phyloP scores from a whole-genome alignment of 2,329 filamentous ascomycete species.

The Calonectria naviculata region DNA sequence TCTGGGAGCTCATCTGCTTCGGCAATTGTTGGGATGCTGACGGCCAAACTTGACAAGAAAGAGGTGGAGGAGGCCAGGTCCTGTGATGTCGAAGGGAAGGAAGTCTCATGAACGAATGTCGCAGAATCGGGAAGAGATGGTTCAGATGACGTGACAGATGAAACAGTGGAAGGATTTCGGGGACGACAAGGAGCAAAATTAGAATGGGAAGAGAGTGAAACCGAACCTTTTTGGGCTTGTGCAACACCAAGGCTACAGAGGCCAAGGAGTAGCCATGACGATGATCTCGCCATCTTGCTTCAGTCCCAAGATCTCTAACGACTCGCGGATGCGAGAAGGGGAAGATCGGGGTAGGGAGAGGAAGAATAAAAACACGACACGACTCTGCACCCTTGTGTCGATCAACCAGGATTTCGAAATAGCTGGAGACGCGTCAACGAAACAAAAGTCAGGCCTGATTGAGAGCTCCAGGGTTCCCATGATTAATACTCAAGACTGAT shows the following conservation, averaged over 20 bases:
- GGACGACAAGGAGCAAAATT: conserved; percentile 1
- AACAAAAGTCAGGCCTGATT: neutral
- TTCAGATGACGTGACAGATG: neutral
- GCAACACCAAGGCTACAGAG: conserved; percentile 8
- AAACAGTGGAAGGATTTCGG: neutral
- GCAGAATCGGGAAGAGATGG: neutral
- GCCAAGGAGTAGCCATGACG: conserved; percentile 12
- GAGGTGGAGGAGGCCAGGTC: conserved; percentile 15
- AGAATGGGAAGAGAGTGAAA: conserved; percentile 2
- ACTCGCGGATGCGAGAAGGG: neutral
- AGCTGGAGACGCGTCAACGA: neutral
- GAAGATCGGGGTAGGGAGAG: neutral
- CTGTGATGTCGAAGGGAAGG: neutral
- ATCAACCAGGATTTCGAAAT: neutral
- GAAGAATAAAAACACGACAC: neutral
- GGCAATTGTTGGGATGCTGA: neutral
- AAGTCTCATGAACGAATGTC: neutral
- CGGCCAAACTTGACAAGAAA: neutral
- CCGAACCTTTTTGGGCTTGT: conserved; percentile 19
- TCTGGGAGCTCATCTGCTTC: neutral
- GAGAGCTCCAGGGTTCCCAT: neutral
- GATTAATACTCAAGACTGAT: neutral
- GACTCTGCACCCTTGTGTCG: conserved; percentile 3
- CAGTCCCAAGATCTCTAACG: conserved; percentile 3
- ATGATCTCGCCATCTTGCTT: conserved; percentile 10